A percentile compares a stretch with the other conserved stretches of the same genome.
These are phyloP conservation scores for Fusarium sp. DNA, from an alignment of 2,329 filamentous ascomycete species.

Conservation along the genomic window DNA sequence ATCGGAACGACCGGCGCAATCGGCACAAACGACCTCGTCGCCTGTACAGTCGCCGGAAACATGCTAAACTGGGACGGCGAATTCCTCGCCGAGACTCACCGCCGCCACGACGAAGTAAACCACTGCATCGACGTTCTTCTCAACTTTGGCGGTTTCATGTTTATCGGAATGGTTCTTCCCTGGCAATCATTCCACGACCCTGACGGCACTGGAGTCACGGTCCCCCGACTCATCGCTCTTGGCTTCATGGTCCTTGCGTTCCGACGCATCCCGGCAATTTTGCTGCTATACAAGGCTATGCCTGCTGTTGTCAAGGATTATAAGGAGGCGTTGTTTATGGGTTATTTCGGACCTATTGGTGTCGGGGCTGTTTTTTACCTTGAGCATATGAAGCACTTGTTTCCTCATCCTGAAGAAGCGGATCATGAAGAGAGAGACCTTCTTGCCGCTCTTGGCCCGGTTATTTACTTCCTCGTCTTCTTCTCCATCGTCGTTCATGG, in stretches of 20 bases:
- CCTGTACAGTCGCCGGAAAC: slow-evolving; percentile 71
- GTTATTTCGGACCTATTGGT: slow-evolving; percentile 81
- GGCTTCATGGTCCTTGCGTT: slow-evolving; percentile 66
- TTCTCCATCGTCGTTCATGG: slow-evolving; percentile 48
- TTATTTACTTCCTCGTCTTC: slow-evolving; percentile 58
- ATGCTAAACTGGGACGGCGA: slow-evolving; percentile 72
- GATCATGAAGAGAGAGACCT: slow-evolving; percentile 53
- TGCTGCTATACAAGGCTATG: slow-evolving; percentile 68
- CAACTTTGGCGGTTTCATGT: slow-evolving; percentile 72
- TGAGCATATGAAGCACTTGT: slow-evolving; percentile 59
- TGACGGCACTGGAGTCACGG: slow-evolving; percentile 64
- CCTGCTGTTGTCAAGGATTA: slow-evolving; percentile 63
- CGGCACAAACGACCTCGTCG: slow-evolving; percentile 70
- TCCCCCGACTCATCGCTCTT: slow-evolving; percentile 62
- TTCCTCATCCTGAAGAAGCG: slow-evolving; percentile 52
- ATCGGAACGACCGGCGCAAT: slow-evolving; percentile 69
- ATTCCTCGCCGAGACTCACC: slow-evolving; percentile 67
- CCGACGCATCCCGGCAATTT: slow-evolving; percentile 68
- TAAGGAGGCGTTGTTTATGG: slow-evolving; percentile 72
- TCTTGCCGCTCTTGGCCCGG: slow-evolving; percentile 53
- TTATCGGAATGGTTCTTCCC: slow-evolving; percentile 67
- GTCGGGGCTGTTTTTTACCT: slow-evolving; percentile 83
- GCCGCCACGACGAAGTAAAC: slow-evolving; percentile 72
- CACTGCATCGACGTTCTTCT: slow-evolving; percentile 68
- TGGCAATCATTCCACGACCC: slow-evolving; percentile 68